Base-by-base conservation (phyloP, 129 eudicot genomes). In the Helianthus tuberosus region DNA sequence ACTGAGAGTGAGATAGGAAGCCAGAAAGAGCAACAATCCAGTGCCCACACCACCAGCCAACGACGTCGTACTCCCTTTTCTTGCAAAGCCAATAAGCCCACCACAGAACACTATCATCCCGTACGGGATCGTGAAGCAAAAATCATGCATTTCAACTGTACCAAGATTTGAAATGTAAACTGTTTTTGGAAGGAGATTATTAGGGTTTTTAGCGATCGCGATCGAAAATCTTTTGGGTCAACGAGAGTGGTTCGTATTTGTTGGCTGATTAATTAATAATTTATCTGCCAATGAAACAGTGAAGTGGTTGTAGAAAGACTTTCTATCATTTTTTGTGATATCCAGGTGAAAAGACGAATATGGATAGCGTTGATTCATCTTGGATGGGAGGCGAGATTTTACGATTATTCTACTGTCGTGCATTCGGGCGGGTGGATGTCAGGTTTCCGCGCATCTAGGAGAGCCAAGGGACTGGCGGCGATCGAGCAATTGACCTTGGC, bases 41-140 rank as follows among this genome's bases (percentile, higher is more conserved):
- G 89, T 77, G 74, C 89, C 97, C 10, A 77, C 59, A 48, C 99
- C 99, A 6, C 97, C 99, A 54, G 87, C 96, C 27, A 95, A 82
- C 25, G 99, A 95, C 13, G 91, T 87, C 47, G 81, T 78, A 80
- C 99, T 91, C 3, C 97, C 97, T 78, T 82, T 86, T 71, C 77
- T 85, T 64, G 86, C 88, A 83, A 79, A 95, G 3, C 99, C 99
- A 57, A 95, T 76, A 20, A 85, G 58, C 65, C 99, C 99, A 49
- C 99, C 99, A 59, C 74, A 61, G 44, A 84, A 75, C 77, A 95
- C 74, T 55, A 95, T 62, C 84, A 95, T 75, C 77, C 96, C 99
- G 62, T 95, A 95, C 27, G 99, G 99, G 81, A 95, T 88, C 69
- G 97, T 95, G 75, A 95, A 91, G 90, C 97, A 95, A 79, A 91